These are phyloP conservation scores for Pythium aristosporum DNA, from an alignment of 352 stramenopile genomes.

Conservation along the genomic window DNA sequence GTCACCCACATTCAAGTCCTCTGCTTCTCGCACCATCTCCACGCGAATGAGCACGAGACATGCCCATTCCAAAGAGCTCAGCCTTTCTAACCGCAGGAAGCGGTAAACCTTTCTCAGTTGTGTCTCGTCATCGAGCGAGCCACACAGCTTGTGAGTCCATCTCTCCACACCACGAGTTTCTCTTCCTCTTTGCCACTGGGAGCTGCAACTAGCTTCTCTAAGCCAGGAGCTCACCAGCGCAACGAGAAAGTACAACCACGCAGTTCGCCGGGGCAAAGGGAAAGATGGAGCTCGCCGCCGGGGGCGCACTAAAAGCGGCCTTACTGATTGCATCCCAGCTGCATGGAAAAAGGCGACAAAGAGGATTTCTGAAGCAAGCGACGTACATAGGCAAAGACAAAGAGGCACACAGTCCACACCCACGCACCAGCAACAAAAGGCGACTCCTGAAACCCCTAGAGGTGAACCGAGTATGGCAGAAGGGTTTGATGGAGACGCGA, in stretches of 20 bases:
- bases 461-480: too few relatives aligned
- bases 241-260: neutral
- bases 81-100: neutral
- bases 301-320: slow-evolving; percentile 34
- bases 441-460: too few relatives aligned
- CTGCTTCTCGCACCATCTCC: neutral
- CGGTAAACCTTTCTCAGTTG: slow-evolving; percentile 19
- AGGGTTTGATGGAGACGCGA: neutral
- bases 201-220: slow-evolving; percentile 1
- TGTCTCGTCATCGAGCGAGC: slow-evolving; percentile 15
- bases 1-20: neutral
- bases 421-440: neutral
- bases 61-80: slow-evolving; percentile 6
- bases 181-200: neutral
- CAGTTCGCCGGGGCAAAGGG: neutral
- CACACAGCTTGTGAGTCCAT: neutral
- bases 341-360: neutral
- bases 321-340: slow-evolving; percentile 34
- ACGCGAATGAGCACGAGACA: neutral
- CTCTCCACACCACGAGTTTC: neutral
- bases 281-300: neutral
- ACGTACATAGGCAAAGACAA: neutral
- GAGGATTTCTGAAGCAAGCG: neutral
- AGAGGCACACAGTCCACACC: neutral
- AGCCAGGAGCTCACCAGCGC: slow-evolving; percentile 8